These are phyloP conservation scores for Delphinella strobiligena DNA, from an alignment of 2,329 filamentous ascomycete species.

Conservation along the genomic window DNA sequence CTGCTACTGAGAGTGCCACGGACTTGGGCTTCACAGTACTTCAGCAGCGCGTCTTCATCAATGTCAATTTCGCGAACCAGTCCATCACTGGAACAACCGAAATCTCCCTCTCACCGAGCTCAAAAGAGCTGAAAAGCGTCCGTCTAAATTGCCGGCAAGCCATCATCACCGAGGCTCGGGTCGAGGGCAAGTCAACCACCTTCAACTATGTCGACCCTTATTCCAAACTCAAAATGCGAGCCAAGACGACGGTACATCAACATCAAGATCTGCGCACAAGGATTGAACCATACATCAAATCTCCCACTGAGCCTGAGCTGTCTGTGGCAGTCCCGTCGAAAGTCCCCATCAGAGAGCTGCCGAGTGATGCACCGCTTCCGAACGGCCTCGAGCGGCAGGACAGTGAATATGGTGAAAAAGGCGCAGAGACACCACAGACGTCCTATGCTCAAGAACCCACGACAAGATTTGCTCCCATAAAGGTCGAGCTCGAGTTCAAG, in stretches of 20 bases:
- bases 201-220: constrained; percentile 53
- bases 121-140: constrained; percentile 42
- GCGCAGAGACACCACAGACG: constrained; percentile 21
- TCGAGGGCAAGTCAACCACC: constrained; percentile 25
- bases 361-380: constrained; percentile 33
- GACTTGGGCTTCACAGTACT: constrained; percentile 47
- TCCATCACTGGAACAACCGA: constrained; percentile 67
- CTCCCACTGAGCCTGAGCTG: constrained; percentile 44
- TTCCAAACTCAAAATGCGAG: constrained; percentile 49
- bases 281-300: constrained; percentile 45
- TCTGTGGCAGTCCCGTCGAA: constrained; percentile 46
- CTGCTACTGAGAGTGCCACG: constrained; percentile 14
- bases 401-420: constrained; percentile 16
- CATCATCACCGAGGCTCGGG: constrained; percentile 39
- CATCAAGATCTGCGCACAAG: constrained; percentile 66
- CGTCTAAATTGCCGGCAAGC: constrained; percentile 53
- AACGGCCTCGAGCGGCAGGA: constrained; percentile 21
- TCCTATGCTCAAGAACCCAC: constrained; percentile 17
- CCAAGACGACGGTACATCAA: constrained; percentile 52
- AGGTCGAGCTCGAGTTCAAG: constrained; percentile 62
- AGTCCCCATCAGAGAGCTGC: constrained; percentile 50
- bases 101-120: constrained; percentile 61
- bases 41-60: constrained; percentile 79
- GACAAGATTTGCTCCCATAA: constrained; percentile 46
- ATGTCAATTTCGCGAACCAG: constrained; percentile 72